Percentiles rank a stretch among this genome's conserved stretches.
Evolutionary conservation across 75 land plant genomes (phyloP).

Genomic region (Cunninghamia lanceolata): DNA sequence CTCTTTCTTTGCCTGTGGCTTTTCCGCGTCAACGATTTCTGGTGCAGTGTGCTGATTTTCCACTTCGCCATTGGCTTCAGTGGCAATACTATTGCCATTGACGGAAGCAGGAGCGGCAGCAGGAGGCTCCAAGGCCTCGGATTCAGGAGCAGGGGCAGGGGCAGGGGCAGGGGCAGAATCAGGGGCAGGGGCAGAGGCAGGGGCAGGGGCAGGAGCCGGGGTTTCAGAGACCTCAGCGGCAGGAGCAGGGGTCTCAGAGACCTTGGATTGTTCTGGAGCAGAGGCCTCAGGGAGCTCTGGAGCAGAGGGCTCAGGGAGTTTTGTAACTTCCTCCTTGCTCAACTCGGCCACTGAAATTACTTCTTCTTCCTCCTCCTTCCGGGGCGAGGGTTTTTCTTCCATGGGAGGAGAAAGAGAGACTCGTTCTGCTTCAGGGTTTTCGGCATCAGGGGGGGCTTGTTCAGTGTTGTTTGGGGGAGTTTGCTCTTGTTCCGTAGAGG

Average conservation of each 20-base stretch:
- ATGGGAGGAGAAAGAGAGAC: not conserved
- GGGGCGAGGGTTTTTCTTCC: not conserved
- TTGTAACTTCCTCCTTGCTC: not conserved
- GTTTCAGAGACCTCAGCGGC: not conserved
- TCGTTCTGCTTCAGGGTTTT: not conserved
- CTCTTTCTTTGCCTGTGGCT: constrained; percentile 1
- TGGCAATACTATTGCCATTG: not conserved
- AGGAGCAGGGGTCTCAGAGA: not conserved
- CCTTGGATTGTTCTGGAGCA: not conserved
- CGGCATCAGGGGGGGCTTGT: not conserved
- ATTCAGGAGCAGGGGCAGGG: not conserved
- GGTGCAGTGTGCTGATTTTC: not conserved
- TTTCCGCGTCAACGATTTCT: not conserved
- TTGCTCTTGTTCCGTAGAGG: no score
- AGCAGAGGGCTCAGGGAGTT: not conserved
- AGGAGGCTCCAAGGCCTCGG: not conserved
- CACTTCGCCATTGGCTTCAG: not conserved
- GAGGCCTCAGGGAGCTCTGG: not conserved
- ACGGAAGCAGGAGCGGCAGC: not conserved
- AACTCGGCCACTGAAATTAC: not conserved
- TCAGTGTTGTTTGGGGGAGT: no score
- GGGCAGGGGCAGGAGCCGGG: not conserved
- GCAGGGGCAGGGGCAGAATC: not conserved
- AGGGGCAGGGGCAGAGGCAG: not conserved
- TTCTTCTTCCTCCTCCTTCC: not conserved